phyloP scores from a whole-genome alignment of 2,329 filamentous ascomycete genomes.

The Curvularia spicifera region DNA sequence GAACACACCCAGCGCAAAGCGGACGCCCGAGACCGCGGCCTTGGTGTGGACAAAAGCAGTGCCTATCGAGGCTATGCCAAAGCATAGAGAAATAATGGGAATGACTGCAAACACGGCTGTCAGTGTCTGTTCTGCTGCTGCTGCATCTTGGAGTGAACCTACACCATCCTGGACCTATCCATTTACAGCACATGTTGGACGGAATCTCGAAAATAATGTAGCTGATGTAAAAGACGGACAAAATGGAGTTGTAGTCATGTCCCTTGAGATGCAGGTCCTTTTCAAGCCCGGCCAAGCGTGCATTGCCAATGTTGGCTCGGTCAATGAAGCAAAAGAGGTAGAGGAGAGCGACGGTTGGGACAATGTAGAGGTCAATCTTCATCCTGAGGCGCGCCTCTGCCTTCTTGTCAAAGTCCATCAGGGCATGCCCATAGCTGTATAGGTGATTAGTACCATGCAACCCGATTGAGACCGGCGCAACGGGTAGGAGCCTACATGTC shows the following conservation, averaged over 20 bases:
- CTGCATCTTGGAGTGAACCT: background rate
- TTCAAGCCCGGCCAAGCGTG: conserved; percentile 69
- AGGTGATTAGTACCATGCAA: background rate
- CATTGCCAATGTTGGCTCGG: conserved; percentile 77
- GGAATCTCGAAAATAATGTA: conserved; percentile 70
- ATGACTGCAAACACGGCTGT: conserved; percentile 52
- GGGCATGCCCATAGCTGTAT: conserved; percentile 42
- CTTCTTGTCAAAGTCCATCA: conserved; percentile 58
- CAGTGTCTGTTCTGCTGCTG: background rate
- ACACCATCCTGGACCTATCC: conserved; percentile 73
- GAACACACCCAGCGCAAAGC: conserved; percentile 70
- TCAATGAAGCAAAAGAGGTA: conserved; percentile 79
- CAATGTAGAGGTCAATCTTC: conserved; percentile 70
- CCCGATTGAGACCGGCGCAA: background rate
- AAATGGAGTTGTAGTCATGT: conserved; percentile 72
- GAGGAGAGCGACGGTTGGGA: conserved; percentile 69
- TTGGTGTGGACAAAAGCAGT: conserved; percentile 69
- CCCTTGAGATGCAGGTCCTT: conserved; percentile 64
- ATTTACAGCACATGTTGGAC: conserved; percentile 71
- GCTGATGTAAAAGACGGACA: conserved; percentile 73
- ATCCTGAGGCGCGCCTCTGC: conserved; percentile 64
- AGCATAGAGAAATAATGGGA: conserved; percentile 66
- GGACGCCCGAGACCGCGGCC: conserved; percentile 62
- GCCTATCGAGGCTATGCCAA: conserved; percentile 67
- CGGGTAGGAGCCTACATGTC: conserved; percentile 33